Conservation (phyloP, 1,284 basidiomycete species). For the Irpex sp. region DNA sequence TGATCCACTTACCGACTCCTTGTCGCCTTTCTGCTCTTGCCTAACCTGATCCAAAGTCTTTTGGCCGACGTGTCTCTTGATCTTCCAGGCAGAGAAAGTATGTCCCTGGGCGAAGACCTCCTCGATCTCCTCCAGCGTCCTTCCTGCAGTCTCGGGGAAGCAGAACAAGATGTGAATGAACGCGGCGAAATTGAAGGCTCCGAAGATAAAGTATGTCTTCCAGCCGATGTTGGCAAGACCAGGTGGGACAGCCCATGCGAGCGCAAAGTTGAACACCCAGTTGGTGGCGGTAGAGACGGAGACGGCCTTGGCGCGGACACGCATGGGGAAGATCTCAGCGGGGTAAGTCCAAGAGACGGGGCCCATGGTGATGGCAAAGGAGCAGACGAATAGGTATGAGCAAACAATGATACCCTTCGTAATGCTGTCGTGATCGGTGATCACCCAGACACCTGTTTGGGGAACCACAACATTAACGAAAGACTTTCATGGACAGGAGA, state of each 20-base stretch:
- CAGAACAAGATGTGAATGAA: conserved; percentile 70
- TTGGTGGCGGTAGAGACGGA: conserved; percentile 58
- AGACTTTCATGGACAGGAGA: neutral
- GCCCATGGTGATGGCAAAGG: conserved; percentile 74
- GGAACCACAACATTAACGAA: conserved; percentile 5
- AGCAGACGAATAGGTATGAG: conserved; percentile 74
- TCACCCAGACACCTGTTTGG: conserved; percentile 52
- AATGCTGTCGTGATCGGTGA: conserved; percentile 47
- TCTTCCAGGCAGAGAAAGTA: conserved; percentile 67
- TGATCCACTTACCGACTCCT: neutral
- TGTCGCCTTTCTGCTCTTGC: conserved; percentile 1
- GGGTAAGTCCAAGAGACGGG: conserved; percentile 46
- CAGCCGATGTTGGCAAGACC: conserved; percentile 37
- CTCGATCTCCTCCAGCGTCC: conserved; percentile 74
- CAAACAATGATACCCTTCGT: conserved; percentile 74
- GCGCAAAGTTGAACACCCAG: conserved; percentile 70
- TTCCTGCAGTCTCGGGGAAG: conserved; percentile 72
- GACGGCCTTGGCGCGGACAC: conserved; percentile 72
- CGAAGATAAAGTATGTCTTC: conserved; percentile 69
- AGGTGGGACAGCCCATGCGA: conserved; percentile 52
- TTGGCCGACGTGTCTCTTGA: conserved; percentile 59
- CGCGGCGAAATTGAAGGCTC: conserved; percentile 70
- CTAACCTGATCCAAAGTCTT: conserved; percentile 48
- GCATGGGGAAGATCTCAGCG: conserved; percentile 58
- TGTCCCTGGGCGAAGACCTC: conserved; percentile 70